Base-by-base conservation (phyloP, 2,329 filamentous ascomycete species). In the Seiridium unicorne region DNA sequence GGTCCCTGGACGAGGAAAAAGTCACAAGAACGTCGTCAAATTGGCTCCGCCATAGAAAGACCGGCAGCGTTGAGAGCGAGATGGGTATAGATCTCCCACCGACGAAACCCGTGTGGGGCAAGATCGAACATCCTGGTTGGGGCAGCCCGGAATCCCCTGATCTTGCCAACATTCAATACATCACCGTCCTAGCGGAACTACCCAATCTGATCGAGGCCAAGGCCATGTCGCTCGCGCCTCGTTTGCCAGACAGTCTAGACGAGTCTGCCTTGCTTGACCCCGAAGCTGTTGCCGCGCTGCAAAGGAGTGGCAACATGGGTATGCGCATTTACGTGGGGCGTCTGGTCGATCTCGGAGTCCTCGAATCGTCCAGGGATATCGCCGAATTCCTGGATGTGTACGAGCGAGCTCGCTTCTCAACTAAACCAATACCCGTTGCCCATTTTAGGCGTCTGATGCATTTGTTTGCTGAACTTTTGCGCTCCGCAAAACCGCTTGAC, bases 161-260 rank as follows among this genome's bases (percentile, higher is more conserved):
- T 69, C 77, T 95, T 18, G 88, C 92, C 4, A 87, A 92, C 69
- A 77, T 98, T n/a, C 88, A 96, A 64, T 98, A 96, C 74, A 84
- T 82, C 66, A 87, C 87, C 2, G 92, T 99, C 32, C 81, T 97
- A 18, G 82, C 84, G 44, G 94, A 98, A 74, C 81, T 99, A 32
- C 92, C 93, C 1, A 89, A 96, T 70, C 82, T 98, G 35, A 91
- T 98, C 63, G 94, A 98, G 77, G 94, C 92, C 8, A 94, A 94
- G 73, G 94, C 93, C 1, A 86, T 97, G n/a, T 93, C 91, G 0
- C 83, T 97, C 44, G 92, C 90, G 0, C 92, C 89, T 36, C 79
- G 81, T 0, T 80, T 77, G 64, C 77, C 73, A 42, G 73, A 69
- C 40, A 78, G 77, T 18, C 68, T 68, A 42, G 68, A 69, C 18